Evolutionary conservation across 2,329 filamentous ascomycete species (phyloP), one percentile per base, ranked within the genome.

Genomic region (Cordyceps pruinosa): DNA sequence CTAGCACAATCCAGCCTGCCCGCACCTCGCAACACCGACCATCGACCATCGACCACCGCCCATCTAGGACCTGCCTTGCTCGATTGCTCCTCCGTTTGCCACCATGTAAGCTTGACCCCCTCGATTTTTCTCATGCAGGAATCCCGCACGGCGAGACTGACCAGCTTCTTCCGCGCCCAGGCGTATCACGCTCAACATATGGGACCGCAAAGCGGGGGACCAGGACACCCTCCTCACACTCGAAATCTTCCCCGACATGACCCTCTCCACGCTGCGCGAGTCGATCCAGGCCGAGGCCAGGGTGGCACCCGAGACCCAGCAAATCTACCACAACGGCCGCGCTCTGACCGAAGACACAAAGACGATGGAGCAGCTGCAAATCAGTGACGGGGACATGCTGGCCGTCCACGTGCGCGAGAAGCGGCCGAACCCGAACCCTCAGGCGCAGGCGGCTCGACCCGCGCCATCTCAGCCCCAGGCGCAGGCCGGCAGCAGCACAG

Each of bases 371-470:
- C 81, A 93, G 66, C 81, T 92, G 32, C 82, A 87, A 42, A 88
- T 99, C 65, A 83, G 79, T 49, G 90, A 97, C 73, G 90, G 90
- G 56, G 94, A 97, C 68, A 92, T 99, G 89, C 77, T 99, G 62
- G 90, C 89, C 30, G 82, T 97, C 64, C 88, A 96, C 69, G 87
- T 96, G 59, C 73, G 83, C 60, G 79, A 84, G 63, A 80, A 79
- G 73, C 75, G 75, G 53, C 25, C 49, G 34, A 44, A 41, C 23
- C 32, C 55, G 19, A 57, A 46, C 30, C 48, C 48, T 19, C 48
- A 58, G 47, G 68, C 66, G 75, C 75, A 35, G 71, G 72, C 48
- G 68, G 75, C 25, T 67, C 74, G 12, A 64, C 57, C 47, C 60
- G 66, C 50, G 63, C 66, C 58, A 60, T 59, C 60, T 69, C 70